Evolutionary conservation across 495 filamentous ascomycete species (phyloP).

Genomic region (Hypomontagnella submonticulosa): DNA sequence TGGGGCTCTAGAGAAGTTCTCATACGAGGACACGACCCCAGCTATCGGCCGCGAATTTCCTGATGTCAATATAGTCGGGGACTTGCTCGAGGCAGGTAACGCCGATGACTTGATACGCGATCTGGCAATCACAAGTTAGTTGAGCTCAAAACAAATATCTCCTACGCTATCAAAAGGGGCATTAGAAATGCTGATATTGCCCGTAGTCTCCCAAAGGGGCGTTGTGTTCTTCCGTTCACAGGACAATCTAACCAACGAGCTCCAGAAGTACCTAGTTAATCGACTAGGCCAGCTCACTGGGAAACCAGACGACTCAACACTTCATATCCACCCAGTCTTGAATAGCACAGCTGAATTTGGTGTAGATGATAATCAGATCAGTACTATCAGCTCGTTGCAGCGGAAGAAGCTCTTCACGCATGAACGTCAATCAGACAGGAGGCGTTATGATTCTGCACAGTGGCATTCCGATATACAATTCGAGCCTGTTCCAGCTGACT

Average conservation of each 20-base stretch:
- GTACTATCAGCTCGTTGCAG: constrained; percentile 71
- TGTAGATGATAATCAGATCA: constrained; percentile 76
- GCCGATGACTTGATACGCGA: constrained; percentile 74
- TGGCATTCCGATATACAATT: constrained; percentile 77
- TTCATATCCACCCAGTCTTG: constrained; percentile 77
- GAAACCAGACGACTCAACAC: constrained; percentile 67
- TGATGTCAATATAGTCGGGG: constrained; percentile 64
- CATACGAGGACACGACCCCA: constrained; percentile 74
- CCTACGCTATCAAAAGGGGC: not conserved
- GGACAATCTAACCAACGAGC: constrained; percentile 60
- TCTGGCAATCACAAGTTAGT: constrained; percentile 74
- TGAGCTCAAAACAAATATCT: not conserved
- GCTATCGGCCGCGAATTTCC: constrained; percentile 75
- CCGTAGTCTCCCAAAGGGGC: constrained; percentile 76
- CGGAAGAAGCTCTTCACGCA: constrained; percentile 65
- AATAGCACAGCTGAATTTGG: constrained; percentile 69
- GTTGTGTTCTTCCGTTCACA: constrained; percentile 85
- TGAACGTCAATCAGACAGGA: constrained; percentile 8
- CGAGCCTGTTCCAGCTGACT: constrained; percentile 72
- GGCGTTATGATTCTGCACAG: constrained; percentile 46
- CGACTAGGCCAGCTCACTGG: constrained; percentile 72
- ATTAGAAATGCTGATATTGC: not conserved
- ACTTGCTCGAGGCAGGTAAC: constrained; percentile 71
- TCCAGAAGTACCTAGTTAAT: constrained; percentile 70
- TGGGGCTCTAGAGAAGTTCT: constrained; percentile 65